Base-by-base conservation (phyloP, 176 grass and related monocot genomes). In the Raddia guianensis region DNA sequence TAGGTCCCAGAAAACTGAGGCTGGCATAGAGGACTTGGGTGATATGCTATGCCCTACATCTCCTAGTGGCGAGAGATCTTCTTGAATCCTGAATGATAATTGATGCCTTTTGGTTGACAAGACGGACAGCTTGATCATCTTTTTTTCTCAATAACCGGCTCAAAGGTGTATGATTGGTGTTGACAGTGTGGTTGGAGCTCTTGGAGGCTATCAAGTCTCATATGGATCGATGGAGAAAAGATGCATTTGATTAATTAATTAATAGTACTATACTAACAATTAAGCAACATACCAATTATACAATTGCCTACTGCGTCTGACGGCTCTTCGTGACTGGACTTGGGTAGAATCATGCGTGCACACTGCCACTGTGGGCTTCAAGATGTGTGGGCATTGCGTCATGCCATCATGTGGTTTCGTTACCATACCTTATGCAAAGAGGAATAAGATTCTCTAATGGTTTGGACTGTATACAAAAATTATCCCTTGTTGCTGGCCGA, bases 141-240 rank as follows among this genome's bases (percentile, higher is more conserved):
- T 57, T 5, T 27, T 60, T 19, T 80, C 42, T 86, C 69, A 57
- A 59, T 59, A 57, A 86, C 80, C 66, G 76, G 7, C 21, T 66
- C 8, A 43, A 54, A 57, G 6, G 72, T 21, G 52, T 58, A 1
- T 35, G 60, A 3, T 18, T 16, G 13, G 46, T 78, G 68, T 80
- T 86, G 67, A 80, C 48, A 47, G 7, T 59, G 13, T 79, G 48
- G 54, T 70, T 77, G 77, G 33, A 13, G 37, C 37, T 45, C 18
- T 2, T 43, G 10, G 20, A 63, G 62, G 69, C 32, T 86, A 43
- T 65, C 84, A 67, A 67, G 77, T 74, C 84, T 66, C 61, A 18
- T 6, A 67, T 73, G 83, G 61, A n/a, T n/a, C n/a, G n/a, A 37
- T 35, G 21, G 65, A 68, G 52, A 48, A 70, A 71, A 6, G 13